Conservation (phyloP, 2,329 filamentous ascomycete genomes). For the Pseudonectria buxi region DNA sequence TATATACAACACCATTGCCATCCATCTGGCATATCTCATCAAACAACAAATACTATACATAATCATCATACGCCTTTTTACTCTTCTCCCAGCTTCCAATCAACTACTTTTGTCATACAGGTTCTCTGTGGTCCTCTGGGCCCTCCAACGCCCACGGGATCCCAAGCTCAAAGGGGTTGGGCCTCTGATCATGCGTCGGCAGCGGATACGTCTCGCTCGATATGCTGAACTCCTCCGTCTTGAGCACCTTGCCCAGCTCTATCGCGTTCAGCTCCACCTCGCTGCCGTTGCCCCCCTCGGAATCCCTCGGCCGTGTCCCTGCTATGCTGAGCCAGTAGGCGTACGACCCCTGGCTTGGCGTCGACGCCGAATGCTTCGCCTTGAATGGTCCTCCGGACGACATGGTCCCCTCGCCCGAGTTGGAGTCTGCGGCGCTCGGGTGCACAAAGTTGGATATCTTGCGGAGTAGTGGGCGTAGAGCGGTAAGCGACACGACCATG, state of each 20-base stretch:
- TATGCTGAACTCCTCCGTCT: conserved; percentile 7
- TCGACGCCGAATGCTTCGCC: not conserved
- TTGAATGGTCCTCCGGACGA: not conserved
- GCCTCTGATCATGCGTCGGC: too few species aligned
- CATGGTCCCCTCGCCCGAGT: not conserved
- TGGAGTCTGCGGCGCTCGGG: not conserved
- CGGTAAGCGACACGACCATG: conserved; percentile 10
- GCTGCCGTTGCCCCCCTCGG: conserved; percentile 2
- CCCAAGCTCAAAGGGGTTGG: too few species aligned
- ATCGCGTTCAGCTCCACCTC: conserved; percentile 7
- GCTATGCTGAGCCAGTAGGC: conserved; percentile 4
- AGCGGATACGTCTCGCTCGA: not conserved
- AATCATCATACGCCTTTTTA: too few species aligned
- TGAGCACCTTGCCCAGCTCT: conserved; percentile 2
- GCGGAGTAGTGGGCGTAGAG: conserved; percentile 7
- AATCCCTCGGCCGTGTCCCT: not conserved
- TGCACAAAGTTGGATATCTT: conserved; percentile 5
- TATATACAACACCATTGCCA: too few species aligned
- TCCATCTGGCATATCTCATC: too few species aligned
- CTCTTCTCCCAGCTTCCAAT: too few species aligned
- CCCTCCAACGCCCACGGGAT: too few species aligned
- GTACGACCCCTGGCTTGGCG: not conserved
- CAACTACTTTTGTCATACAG: too few species aligned
- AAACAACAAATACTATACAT: too few species aligned
- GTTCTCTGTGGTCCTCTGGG: too few species aligned